Base-by-base conservation (phyloP, 2,329 filamentous ascomycete genomes). In the Erysiphe pisi region DNA sequence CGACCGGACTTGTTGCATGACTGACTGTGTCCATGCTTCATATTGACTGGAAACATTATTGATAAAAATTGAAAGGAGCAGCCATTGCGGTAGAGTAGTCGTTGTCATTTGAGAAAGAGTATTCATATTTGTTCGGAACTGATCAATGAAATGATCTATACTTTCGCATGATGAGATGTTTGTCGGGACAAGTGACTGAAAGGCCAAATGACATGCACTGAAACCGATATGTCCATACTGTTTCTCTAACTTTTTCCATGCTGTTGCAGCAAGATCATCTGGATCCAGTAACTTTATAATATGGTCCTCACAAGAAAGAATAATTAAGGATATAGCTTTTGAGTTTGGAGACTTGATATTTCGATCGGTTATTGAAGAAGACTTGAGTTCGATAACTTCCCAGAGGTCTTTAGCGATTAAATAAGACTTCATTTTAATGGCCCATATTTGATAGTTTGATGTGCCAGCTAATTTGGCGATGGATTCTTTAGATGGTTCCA, bases 401-500 rank as follows among this genome's bases (percentile, higher is more conserved):
- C 68, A 71, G 25, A 71, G 68, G 36, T 71, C 68, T 45, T 71
- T 14, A 47, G 68, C 31, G 20, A 71, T 71, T 1, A 71, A 1
- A 71, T 71, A 71, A 8, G 68, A 71, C 68, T 71, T 47, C 18
- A 71, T 71, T 25, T 71, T 71, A 18, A 71, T 71, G 6, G 68
- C 16, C 68, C 68, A 71, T 71, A 71, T 1, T 45, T 71, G 36
- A 47, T 71, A 47, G 25, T 71, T 71, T 22, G 68, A 71, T 14
- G 68, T 45, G 68, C 68, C 68, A 7, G 36, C 36, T 16, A 71
- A 1, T 25, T 71, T 47, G 28, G 31, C 14, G 25, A 71, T 6
- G 1, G 11, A 47, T 22, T 3, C 6, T 25, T 9, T 71, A 1
- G 28, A 43, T 18, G 20, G 36, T 3, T 71, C 25, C 61, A 65